Percentiles rank a stretch among this genome's conserved stretches.
Conservation (phyloP, 2,329 filamentous ascomycete species). For the Phoma sp. region DNA sequence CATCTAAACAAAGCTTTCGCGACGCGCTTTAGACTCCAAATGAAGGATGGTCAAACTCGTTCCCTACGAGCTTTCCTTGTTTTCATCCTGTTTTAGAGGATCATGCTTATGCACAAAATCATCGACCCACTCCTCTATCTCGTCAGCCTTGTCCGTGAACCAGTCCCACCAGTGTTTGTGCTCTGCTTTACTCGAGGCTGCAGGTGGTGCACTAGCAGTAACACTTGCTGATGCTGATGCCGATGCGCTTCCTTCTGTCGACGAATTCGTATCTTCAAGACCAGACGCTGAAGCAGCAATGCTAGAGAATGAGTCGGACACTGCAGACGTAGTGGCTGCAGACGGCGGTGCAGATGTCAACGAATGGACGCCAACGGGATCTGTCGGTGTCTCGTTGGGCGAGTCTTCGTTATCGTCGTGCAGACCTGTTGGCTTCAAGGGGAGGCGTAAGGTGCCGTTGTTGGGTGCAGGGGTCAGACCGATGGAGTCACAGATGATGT, state of each 20-base stretch:
- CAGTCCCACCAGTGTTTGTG: slow-evolving; percentile 45
- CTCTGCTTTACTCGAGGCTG: slow-evolving; percentile 10
- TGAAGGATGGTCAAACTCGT: background rate
- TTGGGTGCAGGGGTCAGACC: slow-evolving; percentile 76
- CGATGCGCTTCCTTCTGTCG: slow-evolving; percentile 4
- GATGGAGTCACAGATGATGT: slow-evolving; percentile 88
- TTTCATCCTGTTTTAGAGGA: slow-evolving; percentile 19
- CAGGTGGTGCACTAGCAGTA: slow-evolving; percentile 24
- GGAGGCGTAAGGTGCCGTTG: slow-evolving; percentile 83
- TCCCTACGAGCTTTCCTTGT: background rate
- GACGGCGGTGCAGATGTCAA: slow-evolving; percentile 7
- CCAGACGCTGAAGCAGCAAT: slow-evolving; percentile 32
- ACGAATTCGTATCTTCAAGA: slow-evolving; percentile 22
- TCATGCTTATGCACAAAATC: slow-evolving; percentile 40
- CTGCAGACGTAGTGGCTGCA: slow-evolving; percentile 25
- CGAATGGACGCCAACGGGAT: slow-evolving; percentile 51
- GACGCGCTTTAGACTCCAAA: background rate
- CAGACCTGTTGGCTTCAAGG: slow-evolving; percentile 67
- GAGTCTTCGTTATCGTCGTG: slow-evolving; percentile 61
- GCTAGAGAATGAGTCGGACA: slow-evolving; percentile 27
- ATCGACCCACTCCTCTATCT: slow-evolving; percentile 46
- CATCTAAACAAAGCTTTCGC: background rate
- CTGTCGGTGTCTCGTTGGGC: slow-evolving; percentile 57
- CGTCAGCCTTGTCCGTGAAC: slow-evolving; percentile 45
- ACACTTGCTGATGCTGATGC: slow-evolving; percentile 18